Percentiles rank a stretch among this genome's conserved stretches.
Conservation (phyloP, 805 yeast species). For the Isabelozyma gotoi region DNA sequence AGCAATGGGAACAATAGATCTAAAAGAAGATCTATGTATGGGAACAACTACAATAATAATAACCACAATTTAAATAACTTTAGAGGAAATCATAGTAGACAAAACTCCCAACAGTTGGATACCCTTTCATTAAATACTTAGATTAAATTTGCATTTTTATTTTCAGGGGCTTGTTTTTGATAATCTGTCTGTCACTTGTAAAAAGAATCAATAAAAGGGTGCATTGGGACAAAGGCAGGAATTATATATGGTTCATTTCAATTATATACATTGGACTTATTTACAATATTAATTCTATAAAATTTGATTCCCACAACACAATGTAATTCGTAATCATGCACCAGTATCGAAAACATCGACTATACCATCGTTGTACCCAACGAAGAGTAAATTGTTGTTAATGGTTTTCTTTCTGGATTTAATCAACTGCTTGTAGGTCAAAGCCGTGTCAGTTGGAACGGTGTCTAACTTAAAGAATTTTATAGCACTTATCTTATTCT, state of each 20-base stretch:
- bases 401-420: slow-evolving; percentile 11
- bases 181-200: background rate
- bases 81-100: slow-evolving; percentile 7
- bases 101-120: slow-evolving; percentile 8
- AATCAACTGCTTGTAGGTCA: slow-evolving; percentile 10
- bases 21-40: slow-evolving; percentile 34
- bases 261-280: background rate
- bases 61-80: slow-evolving; percentile 12
- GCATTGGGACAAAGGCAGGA: background rate
- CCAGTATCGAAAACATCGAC: slow-evolving; percentile 32
- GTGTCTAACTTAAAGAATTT: slow-evolving; percentile 2
- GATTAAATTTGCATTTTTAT: background rate
- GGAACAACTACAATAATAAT: slow-evolving; percentile 16
- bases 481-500: slow-evolving; percentile 2
- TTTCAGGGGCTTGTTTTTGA: background rate
- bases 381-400: slow-evolving; percentile 32
- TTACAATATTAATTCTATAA: background rate
- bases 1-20: slow-evolving; percentile 12
- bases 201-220: background rate
- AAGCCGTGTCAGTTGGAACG: background rate
- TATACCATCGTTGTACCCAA: slow-evolving; percentile 58
- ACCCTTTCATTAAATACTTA: slow-evolving; percentile 5
- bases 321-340: background rate
- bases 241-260: background rate
- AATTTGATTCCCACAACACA: background rate